Conservation (phyloP, 2,329 filamentous ascomycete genomes). For the Achaetomium macrosporum region DNA sequence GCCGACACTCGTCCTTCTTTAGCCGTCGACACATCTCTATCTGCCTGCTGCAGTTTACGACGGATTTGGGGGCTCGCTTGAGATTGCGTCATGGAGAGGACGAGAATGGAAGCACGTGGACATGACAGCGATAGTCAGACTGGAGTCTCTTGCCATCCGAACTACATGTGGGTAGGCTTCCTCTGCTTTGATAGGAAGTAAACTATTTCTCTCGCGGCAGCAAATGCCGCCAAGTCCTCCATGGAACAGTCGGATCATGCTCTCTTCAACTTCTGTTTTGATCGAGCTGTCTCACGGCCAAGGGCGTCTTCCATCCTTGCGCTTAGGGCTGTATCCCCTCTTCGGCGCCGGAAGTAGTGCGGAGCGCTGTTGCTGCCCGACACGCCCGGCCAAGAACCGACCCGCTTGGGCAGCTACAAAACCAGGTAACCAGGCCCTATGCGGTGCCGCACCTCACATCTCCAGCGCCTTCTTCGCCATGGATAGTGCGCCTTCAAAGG, state of each 20-base stretch:
- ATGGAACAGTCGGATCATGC: not conserved
- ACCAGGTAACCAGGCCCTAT: not conserved
- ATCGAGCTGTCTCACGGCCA: not conserved
- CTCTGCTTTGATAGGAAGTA: constrained; percentile 6
- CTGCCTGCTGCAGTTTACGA: not conserved
- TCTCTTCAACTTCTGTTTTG: not conserved
- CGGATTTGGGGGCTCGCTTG: not conserved
- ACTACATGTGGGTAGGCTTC: constrained; percentile 9
- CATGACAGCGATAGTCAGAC: constrained; percentile 4
- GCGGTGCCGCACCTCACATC: not conserved
- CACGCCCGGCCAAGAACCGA: not conserved
- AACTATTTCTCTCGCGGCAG: not conserved
- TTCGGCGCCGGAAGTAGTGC: not conserved
- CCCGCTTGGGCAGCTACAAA: constrained; percentile 12
- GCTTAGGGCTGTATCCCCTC: not conserved
- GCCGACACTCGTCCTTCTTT: not conserved
- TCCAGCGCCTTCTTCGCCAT: constrained; percentile 76
- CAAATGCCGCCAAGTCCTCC: not conserved
- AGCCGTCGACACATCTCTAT: not conserved
- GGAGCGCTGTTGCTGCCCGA: not conserved
- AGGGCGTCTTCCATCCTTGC: not conserved
- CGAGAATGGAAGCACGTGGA: not conserved
- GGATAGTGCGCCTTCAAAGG: constrained; percentile 75
- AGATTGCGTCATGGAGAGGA: not conserved
- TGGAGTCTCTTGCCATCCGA: constrained; percentile 12